Evolutionary conservation across 164 flowering plant genomes (phyloP).

Genomic region (Cinnamomum micranthum): DNA sequence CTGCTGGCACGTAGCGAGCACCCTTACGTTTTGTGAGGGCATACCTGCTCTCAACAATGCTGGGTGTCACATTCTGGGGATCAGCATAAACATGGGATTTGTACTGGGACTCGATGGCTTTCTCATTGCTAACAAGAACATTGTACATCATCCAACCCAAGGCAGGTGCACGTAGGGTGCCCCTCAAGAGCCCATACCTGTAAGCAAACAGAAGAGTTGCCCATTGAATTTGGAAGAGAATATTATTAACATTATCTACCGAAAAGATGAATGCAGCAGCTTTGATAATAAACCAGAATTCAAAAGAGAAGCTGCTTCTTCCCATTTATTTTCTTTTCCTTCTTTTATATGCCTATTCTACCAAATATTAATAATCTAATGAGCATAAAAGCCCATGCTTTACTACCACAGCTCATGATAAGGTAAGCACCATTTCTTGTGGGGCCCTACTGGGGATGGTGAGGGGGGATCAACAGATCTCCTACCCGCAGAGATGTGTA

Average conservation of each 20-base stretch:
- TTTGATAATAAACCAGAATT: neutral
- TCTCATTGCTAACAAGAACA: conserved; percentile 90
- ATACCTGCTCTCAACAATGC: conserved; percentile 63
- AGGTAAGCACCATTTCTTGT: no score
- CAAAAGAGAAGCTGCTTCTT: no score
- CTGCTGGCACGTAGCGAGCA: conserved; percentile 91
- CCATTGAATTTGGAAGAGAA: neutral
- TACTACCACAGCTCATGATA: no score
- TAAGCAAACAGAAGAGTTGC: conserved; percentile 1
- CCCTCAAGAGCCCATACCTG: conserved; percentile 86
- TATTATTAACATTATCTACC: neutral
- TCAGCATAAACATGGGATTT: conserved; percentile 91
- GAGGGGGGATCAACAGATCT: no score
- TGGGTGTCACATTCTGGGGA: conserved; percentile 74
- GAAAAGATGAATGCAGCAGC: neutral
- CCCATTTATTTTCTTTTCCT: no score
- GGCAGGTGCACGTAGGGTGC: conserved; percentile 87
- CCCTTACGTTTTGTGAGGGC: conserved; percentile 74
- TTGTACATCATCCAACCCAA: conserved; percentile 99
- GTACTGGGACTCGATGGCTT: conserved; percentile 87
- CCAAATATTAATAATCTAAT: no score
- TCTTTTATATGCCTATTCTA: no score
- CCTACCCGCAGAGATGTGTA: no score
- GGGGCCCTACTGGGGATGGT: no score
- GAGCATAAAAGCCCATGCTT: no score